Base-by-base conservation (phyloP, 441 rosid genomes). In the Rhodomyrtus psidioides region DNA sequence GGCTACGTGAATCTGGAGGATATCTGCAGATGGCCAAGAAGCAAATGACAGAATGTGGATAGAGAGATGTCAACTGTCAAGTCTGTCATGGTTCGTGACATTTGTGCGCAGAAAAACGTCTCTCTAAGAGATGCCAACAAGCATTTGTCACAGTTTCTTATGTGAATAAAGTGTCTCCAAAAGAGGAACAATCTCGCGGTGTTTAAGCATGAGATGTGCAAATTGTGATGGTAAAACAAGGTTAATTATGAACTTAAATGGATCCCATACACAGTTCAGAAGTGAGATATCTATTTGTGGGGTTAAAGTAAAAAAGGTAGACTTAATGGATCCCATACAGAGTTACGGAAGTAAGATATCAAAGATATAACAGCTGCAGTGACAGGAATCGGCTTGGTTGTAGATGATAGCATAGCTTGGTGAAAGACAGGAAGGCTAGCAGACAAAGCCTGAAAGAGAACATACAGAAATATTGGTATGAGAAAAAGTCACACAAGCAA, bases 321-420 rank as follows among this genome's bases (percentile, higher is more conserved):
- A 49, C 59, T 27, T n/a, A 85, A 88, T 79, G 75, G 89, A 85
- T 83, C 86, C 74, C 93, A 87, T 95, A 97, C 99, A 86, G 93
- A 88, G 92, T 93, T 89, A 82, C 88, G 92, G 86, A 89, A 90
- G 89, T 92, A 96, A 75, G 99, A 96, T 84, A 92, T 90, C 94
- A 97, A 91, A 84, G 99, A 97, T 75, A 93, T 86, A 89, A 92
- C 91, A 87, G 98, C 97, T 83, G 95, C 91, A 91, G 91, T 93
- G 89, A 95, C 95, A 88, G 99, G 92, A 90, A 93, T 87, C 82
- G 94, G 95, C 91, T 95, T 94, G 74, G 92, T 89, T 84, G 94
- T 91, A 82, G 96, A 89, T 87, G 98, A 97, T 88, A 96, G 91
- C 90, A 95, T 87, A 65, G 95, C 95, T 90, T 94, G 99, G 91